Conservation (phyloP, 805 yeast species). For the Wickerhamiella siamensis region DNA sequence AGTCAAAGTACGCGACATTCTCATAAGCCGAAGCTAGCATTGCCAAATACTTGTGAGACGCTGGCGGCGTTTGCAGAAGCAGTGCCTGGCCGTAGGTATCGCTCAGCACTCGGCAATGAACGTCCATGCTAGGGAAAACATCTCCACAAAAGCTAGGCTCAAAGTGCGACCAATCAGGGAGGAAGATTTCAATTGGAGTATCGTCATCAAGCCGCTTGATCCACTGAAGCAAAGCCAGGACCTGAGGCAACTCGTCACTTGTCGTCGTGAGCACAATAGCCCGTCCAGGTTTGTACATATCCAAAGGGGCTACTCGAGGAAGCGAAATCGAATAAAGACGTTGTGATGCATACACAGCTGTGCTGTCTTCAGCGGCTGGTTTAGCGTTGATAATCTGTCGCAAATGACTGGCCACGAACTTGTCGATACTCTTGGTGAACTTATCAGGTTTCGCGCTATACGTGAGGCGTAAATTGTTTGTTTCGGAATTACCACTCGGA, state of each 20-base stretch:
- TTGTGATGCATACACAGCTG: conserved; percentile 8
- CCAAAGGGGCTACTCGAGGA: conserved; percentile 6
- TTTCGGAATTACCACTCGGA: not conserved
- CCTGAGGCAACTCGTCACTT: conserved; percentile 60
- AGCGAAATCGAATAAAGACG: conserved; percentile 7
- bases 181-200: conserved; percentile 68
- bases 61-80: conserved; percentile 46
- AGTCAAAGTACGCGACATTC: conserved; percentile 55
- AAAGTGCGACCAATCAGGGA: conserved; percentile 56
- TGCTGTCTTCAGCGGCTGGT: conserved; percentile 6
- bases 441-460: not conserved
- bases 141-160: conserved; percentile 57
- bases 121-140: conserved; percentile 47
- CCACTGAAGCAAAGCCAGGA: conserved; percentile 48
- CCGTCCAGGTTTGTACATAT: conserved; percentile 23
- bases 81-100: conserved; percentile 46
- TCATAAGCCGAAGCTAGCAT: conserved; percentile 59
- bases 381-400: not conserved
- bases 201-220: conserved; percentile 49
- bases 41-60: conserved; percentile 43
- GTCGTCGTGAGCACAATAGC: conserved; percentile 69
- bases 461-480: not conserved
- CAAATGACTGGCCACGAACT: not conserved
- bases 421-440: not conserved
- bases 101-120: conserved; percentile 50